A percentile compares a stretch with the other conserved stretches of the same genome.
Conservation (phyloP, 2,329 filamentous ascomycete species). For the Botrytis sinoallii region DNA sequence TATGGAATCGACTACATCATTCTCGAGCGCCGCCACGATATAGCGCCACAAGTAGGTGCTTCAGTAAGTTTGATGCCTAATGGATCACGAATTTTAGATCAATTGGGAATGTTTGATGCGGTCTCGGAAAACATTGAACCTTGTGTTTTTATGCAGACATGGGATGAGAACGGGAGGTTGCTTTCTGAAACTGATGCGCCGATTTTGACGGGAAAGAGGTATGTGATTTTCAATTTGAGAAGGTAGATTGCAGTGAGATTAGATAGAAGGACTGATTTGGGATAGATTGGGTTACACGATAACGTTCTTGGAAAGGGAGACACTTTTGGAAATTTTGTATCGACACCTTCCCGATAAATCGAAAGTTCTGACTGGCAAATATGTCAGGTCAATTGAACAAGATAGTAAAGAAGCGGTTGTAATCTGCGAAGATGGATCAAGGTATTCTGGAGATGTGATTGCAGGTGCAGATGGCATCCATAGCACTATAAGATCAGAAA, state of each 20-base stretch:
- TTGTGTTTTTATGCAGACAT: slow-evolving; percentile 17
- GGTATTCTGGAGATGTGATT: slow-evolving; percentile 28
- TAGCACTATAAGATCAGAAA: slow-evolving; percentile 34
- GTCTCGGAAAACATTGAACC: slow-evolving; percentile 23
- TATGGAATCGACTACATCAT: slow-evolving; percentile 30
- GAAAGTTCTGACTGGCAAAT: slow-evolving; percentile 27
- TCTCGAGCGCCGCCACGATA: slow-evolving; percentile 27
- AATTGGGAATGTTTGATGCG: slow-evolving; percentile 43
- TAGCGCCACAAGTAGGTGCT: slow-evolving; percentile 28
- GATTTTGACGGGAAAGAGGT: slow-evolving; percentile 25
- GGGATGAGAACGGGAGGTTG: slow-evolving; percentile 22
- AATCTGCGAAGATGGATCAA: slow-evolving; percentile 27
- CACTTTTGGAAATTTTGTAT: slow-evolving; percentile 28
- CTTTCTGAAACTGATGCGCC: slow-evolving; percentile 22
- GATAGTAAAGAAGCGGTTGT: slow-evolving; percentile 14
- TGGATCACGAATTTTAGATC: slow-evolving; percentile 48
- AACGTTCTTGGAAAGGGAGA: slow-evolving; percentile 25
- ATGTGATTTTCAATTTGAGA: background rate
- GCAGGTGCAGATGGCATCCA: slow-evolving; percentile 34
- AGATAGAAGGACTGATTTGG: background rate
- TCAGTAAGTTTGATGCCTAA: slow-evolving; percentile 39
- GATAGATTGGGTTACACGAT: slow-evolving; percentile 26
- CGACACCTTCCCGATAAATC: slow-evolving; percentile 26
- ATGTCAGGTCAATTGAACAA: slow-evolving; percentile 23
- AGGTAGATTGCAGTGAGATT: background rate